Percentiles rank a stretch among this genome's conserved stretches.
phyloP scores from a whole-genome alignment of 129 eudicot species.

The Arctium lappa region DNA sequence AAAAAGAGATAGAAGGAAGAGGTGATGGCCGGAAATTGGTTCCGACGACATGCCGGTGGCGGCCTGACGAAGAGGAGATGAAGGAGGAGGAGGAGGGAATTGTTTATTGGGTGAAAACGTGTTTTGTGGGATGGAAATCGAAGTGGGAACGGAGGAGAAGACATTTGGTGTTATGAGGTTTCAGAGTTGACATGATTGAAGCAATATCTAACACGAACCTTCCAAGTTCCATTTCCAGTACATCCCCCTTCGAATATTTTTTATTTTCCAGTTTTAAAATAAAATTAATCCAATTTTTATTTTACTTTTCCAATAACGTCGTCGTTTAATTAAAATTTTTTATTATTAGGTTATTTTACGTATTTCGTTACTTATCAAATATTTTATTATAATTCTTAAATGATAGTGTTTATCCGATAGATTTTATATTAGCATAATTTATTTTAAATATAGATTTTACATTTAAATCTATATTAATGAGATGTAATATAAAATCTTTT shows the following conservation, averaged over 20 bases:
- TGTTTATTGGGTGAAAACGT: background rate
- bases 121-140: background rate
- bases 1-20: conserved; percentile 20
- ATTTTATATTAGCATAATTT: too few species aligned
- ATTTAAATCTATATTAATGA: too few species aligned
- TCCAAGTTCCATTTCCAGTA: background rate
- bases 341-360: too few species aligned
- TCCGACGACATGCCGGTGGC: conserved; percentile 38
- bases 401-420: too few species aligned
- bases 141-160: conserved; percentile 2
- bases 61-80: background rate
- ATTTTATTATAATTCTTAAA: too few species aligned
- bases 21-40: conserved; percentile 17
- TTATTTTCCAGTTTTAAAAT: too few species aligned
- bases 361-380: too few species aligned
- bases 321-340: too few species aligned
- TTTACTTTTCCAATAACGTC: too few species aligned
- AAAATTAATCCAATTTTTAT: too few species aligned
- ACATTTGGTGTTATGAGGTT: conserved; percentile 16
- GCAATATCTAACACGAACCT: background rate
- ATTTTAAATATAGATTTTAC: too few species aligned
- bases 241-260: background rate
- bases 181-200: conserved; percentile 19
- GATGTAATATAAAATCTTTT: too few species aligned
- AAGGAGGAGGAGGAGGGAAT: background rate